These are phyloP conservation scores for Diplosphaera chodatii DNA, from an alignment of 139 green algal genomes.

Conservation along the genomic window DNA sequence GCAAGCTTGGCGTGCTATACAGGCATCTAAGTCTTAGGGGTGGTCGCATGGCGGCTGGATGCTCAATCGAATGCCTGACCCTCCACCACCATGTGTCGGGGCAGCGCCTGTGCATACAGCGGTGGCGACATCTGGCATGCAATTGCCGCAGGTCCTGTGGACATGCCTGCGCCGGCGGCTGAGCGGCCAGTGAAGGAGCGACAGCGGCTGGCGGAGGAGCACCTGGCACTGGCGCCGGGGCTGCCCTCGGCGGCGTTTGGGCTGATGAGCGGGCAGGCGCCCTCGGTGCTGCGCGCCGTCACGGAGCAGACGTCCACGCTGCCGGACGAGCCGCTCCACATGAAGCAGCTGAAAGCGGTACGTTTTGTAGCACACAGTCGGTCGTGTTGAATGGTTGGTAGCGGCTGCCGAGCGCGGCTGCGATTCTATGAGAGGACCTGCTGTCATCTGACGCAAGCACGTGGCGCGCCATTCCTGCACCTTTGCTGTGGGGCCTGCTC, in stretches of 20 bases:
- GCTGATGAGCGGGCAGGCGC: background rate
- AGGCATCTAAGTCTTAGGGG: no score
- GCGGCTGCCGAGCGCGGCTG: no score
- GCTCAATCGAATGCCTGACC: no score
- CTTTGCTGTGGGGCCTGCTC: slow-evolving; percentile 31
- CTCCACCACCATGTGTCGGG: no score
- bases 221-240: background rate
- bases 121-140: no score
- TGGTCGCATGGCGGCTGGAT: no score
- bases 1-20: no score
- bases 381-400: no score
- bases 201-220: background rate
- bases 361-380: background rate
- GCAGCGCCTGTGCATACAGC: no score
- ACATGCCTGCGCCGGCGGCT: background rate
- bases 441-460: no score
- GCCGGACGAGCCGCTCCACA: background rate
- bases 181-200: background rate
- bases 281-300: background rate
- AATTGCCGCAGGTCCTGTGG: background rate
- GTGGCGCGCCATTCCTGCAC: no score
- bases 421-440: no score
- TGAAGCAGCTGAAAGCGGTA: background rate
- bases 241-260: background rate
- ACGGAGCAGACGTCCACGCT: background rate